Percentiles rank a stretch among this genome's conserved stretches.
Evolutionary conservation across 345 rosid genomes (phyloP).

Genomic region (Citropsis articulata): DNA sequence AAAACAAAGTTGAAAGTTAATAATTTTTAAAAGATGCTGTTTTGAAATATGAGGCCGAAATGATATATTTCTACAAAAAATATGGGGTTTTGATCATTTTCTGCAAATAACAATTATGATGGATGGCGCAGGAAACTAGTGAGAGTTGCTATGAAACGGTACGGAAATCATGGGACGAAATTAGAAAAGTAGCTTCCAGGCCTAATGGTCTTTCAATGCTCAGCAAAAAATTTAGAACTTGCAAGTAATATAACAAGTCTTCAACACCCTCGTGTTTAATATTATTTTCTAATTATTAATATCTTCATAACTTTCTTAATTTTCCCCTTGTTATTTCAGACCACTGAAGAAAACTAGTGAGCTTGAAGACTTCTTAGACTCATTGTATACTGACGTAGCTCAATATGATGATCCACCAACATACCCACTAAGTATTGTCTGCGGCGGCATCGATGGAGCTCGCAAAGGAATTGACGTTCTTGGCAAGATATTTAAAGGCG

Average conservation of each 20-base stretch:
- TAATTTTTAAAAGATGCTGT: too few species aligned
- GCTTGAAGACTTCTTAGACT: constrained; percentile 39
- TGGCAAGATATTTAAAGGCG: constrained; percentile 35
- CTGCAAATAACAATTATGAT: constrained; percentile 21
- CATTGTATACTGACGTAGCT: constrained; percentile 32
- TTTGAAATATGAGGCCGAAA: too few species aligned
- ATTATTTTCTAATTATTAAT: too few species aligned
- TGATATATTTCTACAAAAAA: too few species aligned
- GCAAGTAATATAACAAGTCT: constrained; percentile 4
- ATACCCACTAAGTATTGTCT: constrained; percentile 32
- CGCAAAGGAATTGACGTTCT: constrained; percentile 26
- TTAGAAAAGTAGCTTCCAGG: constrained; percentile 9
- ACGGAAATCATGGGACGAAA: constrained; percentile 36
- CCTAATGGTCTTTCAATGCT: constrained; percentile 1
- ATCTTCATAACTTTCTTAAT: too few species aligned
- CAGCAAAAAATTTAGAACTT: background rate
- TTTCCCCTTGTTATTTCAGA: constrained; percentile 22
- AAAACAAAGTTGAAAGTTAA: too few species aligned
- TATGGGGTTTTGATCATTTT: too few species aligned
- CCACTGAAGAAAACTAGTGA: constrained; percentile 15
- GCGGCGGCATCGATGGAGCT: constrained; percentile 40
- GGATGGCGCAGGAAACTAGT: constrained; percentile 31
- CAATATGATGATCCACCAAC: constrained; percentile 42
- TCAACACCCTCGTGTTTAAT: background rate
- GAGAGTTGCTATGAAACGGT: constrained; percentile 50